Evolutionary conservation across 1,139 yeast genomes (phyloP).

Genomic region (Pichia sp.): DNA sequence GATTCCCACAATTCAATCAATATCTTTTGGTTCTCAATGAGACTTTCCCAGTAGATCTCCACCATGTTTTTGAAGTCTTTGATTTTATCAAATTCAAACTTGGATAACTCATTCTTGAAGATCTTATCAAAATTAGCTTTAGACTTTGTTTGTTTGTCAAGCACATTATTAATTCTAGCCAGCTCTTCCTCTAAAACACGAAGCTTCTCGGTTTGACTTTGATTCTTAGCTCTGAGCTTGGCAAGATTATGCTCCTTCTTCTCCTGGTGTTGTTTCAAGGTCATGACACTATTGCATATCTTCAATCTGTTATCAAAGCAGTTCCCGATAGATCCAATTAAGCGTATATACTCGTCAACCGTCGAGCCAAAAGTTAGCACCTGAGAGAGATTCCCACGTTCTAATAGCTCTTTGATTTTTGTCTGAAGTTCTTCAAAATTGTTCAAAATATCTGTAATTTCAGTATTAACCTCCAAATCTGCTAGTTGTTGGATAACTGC

Average conservation of each 20-base stretch:
- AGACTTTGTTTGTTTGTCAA: slow-evolving; percentile 28
- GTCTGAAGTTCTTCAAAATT: slow-evolving; percentile 67
- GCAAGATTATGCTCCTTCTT: slow-evolving; percentile 40
- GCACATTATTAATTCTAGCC: slow-evolving; percentile 46
- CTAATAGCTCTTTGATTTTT: slow-evolving; percentile 66
- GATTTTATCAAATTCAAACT: slow-evolving; percentile 69
- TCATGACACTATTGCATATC: slow-evolving; percentile 53
- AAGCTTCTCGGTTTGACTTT: slow-evolving; percentile 31
- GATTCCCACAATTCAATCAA: slow-evolving; percentile 95
- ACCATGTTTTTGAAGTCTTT: slow-evolving; percentile 85
- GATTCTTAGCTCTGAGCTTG: slow-evolving; percentile 26
- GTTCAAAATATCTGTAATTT: slow-evolving; percentile 52
- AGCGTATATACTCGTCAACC: slow-evolving; percentile 77
- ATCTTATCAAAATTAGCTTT: slow-evolving; percentile 32
- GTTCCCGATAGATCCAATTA: slow-evolving; percentile 67
- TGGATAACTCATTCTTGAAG: slow-evolving; percentile 61
- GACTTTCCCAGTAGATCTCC: slow-evolving; percentile 84
- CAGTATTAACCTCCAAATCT: slow-evolving; percentile 66
- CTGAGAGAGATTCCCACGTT: slow-evolving; percentile 79
- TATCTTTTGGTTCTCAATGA: slow-evolving; percentile 91
- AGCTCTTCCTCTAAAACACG: slow-evolving; percentile 53
- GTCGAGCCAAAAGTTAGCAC: slow-evolving; percentile 81
- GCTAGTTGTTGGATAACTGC: slow-evolving; percentile 50
- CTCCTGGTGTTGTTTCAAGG: slow-evolving; percentile 35
- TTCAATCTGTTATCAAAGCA: slow-evolving; percentile 73